These are phyloP conservation scores for Colletotrichum spaethianum DNA, from an alignment of 2,329 filamentous ascomycete genomes.

Conservation along the genomic window DNA sequence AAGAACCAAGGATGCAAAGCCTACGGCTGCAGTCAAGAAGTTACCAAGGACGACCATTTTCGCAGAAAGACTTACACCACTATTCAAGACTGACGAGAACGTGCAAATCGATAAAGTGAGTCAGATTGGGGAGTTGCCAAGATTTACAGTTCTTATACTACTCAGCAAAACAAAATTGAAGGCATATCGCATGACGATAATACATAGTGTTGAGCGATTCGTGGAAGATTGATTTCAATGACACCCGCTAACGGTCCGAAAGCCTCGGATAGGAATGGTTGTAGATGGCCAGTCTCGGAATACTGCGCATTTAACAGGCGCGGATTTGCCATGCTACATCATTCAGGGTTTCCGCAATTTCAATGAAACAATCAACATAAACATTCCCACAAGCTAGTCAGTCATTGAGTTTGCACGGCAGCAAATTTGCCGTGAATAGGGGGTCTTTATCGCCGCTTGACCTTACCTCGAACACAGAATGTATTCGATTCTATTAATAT, in stretches of 20 bases:
- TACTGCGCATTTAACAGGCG: not conserved
- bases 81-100: not conserved
- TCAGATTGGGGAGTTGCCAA: not conserved
- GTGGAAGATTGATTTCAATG: not conserved
- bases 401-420: not conserved
- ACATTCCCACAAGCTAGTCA: not conserved
- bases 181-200: not conserved
- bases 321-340: not conserved
- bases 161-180: not conserved
- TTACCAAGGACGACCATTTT: not conserved
- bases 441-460: not conserved
- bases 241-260: not conserved
- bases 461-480: not conserved
- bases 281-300: not conserved
- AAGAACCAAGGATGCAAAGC: not conserved
- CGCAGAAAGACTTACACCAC: not conserved
- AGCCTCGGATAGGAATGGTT: not conserved
- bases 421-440: not conserved
- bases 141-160: not conserved
- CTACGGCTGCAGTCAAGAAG: not conserved
- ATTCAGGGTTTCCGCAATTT: not conserved
- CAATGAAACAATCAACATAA: not conserved
- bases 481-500: not conserved
- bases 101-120: not conserved
- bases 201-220: not conserved